Evolutionary conservation across 176 grass and related monocot genomes (phyloP).

Genomic region (Eremochloa ophiuroides): DNA sequence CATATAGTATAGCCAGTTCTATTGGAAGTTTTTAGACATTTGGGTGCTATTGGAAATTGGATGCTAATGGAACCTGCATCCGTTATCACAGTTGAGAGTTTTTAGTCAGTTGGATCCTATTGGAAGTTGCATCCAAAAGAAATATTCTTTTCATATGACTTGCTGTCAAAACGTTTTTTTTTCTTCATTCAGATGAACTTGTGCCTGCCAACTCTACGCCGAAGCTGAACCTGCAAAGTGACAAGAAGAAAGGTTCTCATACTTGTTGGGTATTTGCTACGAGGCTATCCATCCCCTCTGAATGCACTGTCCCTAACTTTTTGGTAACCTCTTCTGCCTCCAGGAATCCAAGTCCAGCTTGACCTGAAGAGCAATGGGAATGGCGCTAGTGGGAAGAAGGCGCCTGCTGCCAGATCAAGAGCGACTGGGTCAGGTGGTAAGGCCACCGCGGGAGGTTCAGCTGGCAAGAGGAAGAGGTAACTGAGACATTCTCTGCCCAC

Average conservation of each 20-base stretch:
- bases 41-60: background rate
- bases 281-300: background rate
- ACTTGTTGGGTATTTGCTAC: background rate
- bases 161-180: background rate
- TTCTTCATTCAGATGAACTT: constrained; percentile 53
- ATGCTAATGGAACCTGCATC: background rate
- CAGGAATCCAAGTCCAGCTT: constrained; percentile 91
- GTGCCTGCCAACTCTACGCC: constrained; percentile 37
- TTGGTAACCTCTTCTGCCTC: background rate
- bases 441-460: constrained; percentile 21
- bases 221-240: constrained; percentile 66
- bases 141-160: background rate
- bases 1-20: background rate
- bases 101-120: background rate
- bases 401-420: constrained; percentile 46
- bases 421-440: constrained; percentile 46
- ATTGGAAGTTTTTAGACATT: background rate
- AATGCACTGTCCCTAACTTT: background rate
- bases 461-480: constrained; percentile 84
- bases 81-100: background rate
- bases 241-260: constrained; percentile 78
- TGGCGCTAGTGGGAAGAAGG: constrained; percentile 49
- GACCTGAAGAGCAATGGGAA: constrained; percentile 68
- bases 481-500: background rate
- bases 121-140: background rate